A percentile compares a stretch with the other conserved stretches of the same genome.
phyloP scores from a whole-genome alignment of 75 land plant species.

The Gnetum montanum region DNA sequence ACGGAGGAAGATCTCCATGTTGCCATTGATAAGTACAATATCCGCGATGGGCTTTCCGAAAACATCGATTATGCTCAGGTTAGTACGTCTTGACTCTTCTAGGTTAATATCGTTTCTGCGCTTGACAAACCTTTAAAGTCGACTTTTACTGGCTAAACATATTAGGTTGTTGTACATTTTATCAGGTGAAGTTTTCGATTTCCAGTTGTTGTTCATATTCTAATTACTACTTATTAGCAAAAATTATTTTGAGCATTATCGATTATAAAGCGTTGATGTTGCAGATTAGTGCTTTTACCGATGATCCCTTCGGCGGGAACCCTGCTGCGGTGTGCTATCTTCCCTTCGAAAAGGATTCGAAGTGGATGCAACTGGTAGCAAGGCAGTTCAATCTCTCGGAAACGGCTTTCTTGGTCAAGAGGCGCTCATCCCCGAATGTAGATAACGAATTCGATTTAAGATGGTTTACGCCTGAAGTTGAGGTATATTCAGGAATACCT shows the following conservation, averaged over 20 bases:
- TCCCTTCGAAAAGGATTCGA: constrained; percentile 17
- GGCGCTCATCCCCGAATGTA: not conserved
- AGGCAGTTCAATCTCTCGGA: constrained; percentile 39
- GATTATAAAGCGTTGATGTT: too few species aligned
- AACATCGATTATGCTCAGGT: constrained; percentile 27
- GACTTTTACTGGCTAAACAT: not conserved
- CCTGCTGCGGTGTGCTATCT: constrained; percentile 39
- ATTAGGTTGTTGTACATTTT: not conserved
- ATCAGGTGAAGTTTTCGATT: not conserved
- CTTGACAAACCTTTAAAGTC: not conserved
- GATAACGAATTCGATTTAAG: constrained; percentile 27
- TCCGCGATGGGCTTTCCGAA: constrained; percentile 19
- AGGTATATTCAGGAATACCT: constrained; percentile 14
- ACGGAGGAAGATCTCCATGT: constrained; percentile 16
- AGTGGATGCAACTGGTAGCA: constrained; percentile 38
- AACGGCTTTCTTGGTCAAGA: constrained; percentile 34
- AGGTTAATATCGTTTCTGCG: not conserved
- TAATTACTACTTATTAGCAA: not conserved
- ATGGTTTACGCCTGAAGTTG: constrained; percentile 39
- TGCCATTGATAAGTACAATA: constrained; percentile 17
- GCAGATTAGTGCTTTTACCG: constrained; percentile 41
- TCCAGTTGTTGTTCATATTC: not conserved
- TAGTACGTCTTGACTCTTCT: not conserved
- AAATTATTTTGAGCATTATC: too few species aligned
- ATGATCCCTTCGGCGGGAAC: constrained; percentile 29